phyloP scores from a whole-genome alignment of 2,329 filamentous ascomycete genomes.

The Exophiala bonariae region DNA sequence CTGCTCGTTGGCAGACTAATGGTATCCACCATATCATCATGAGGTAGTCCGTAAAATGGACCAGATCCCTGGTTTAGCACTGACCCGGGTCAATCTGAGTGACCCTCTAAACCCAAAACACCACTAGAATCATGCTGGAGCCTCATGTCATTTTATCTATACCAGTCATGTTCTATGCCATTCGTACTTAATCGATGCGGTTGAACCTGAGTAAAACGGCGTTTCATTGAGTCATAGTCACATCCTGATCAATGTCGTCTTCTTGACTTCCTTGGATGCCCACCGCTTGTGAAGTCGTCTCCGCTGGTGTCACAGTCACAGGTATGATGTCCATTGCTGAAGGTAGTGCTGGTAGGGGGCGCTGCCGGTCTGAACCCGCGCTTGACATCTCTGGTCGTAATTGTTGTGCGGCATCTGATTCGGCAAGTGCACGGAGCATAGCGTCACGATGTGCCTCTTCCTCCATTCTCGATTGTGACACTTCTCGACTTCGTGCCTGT shows the following conservation, averaged over 20 bases:
- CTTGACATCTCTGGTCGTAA: constrained; percentile 15
- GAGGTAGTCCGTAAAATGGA: too few species aligned
- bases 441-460: constrained; percentile 23
- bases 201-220: too few species aligned
- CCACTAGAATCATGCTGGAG: too few species aligned
- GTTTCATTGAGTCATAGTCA: constrained; percentile 26
- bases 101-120: too few species aligned
- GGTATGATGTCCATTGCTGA: constrained; percentile 22
- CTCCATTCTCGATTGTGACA: constrained; percentile 12
- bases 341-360: constrained; percentile 20
- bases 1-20: too few species aligned
- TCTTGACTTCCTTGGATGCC: background rate
- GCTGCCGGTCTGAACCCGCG: constrained; percentile 10
- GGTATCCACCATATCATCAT: too few species aligned
- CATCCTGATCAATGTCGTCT: constrained; percentile 18
- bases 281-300: constrained; percentile 4
- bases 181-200: too few species aligned
- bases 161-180: background rate
- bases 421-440: constrained; percentile 21
- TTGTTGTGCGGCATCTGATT: constrained; percentile 24
- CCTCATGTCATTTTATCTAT: background rate
- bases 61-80: too few species aligned
- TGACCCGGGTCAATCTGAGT: too few species aligned
- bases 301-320: constrained; percentile 14
- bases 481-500: constrained; percentile 18